Percentiles rank a stretch among this genome's conserved stretches.
Conservation (phyloP, 192 early-diverging fungal genomes). For the Umbelopsis sp. region DNA sequence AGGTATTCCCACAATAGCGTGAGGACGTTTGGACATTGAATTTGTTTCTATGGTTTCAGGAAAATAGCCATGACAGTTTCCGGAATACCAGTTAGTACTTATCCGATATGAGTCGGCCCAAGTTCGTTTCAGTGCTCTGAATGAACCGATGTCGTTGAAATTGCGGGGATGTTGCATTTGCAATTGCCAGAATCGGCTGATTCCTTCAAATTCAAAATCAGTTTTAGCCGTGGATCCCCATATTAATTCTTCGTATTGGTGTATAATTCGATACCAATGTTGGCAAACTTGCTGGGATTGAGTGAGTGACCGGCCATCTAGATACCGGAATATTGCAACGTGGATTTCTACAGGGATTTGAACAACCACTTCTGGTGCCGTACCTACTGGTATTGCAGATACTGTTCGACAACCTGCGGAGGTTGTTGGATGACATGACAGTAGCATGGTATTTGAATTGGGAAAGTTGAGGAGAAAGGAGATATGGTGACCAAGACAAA, state of each 20-base stretch:
- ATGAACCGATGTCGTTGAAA: background rate
- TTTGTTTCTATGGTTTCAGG: slow-evolving; percentile 26
- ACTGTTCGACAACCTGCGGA: background rate
- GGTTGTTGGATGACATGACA: background rate
- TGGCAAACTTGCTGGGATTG: slow-evolving; percentile 25
- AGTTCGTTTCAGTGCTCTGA: background rate
- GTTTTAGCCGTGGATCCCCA: slow-evolving; percentile 19
- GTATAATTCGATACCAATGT: slow-evolving; percentile 25
- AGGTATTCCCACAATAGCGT: slow-evolving; percentile 27
- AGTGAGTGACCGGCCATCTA: slow-evolving; percentile 32
- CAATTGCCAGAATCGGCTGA: slow-evolving; percentile 29
- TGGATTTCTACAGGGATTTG: slow-evolving; percentile 32
- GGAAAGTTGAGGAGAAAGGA: background rate
- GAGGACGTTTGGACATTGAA: background rate
- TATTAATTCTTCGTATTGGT: slow-evolving; percentile 34
- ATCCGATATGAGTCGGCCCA: slow-evolving; percentile 49
- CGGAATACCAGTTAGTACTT: slow-evolving; percentile 47
- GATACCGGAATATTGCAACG: slow-evolving; percentile 30
- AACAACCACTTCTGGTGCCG: background rate
- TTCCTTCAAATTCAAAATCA: slow-evolving; percentile 17
- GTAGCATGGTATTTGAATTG: background rate
- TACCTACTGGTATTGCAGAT: slow-evolving; percentile 1
- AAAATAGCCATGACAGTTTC: slow-evolving; percentile 38
- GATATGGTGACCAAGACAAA: too few species aligned
- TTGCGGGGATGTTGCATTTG: slow-evolving; percentile 23